Conservation (phyloP, 2,329 filamentous ascomycete genomes). For the Trichoderma brevicompactum region DNA sequence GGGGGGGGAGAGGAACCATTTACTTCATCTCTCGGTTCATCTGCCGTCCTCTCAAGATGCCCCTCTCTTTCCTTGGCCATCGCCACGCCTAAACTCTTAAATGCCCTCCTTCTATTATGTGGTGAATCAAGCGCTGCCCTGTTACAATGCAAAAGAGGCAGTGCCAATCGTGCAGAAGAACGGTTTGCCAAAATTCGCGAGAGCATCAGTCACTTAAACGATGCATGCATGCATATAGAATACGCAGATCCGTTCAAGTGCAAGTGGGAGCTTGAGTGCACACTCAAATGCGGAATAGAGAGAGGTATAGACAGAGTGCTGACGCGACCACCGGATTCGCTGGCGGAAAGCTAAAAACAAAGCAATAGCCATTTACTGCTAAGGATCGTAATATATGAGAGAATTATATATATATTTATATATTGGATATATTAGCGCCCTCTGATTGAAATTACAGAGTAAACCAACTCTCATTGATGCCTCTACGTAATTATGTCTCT, state of each 20-base stretch:
- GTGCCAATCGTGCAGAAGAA: neutral
- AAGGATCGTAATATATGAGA: neutral
- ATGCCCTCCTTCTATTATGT: neutral
- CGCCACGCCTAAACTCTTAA: neutral
- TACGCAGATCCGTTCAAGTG: too few relatives aligned
- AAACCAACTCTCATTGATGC: constrained; percentile 17
- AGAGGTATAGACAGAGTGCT: neutral
- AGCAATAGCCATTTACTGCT: neutral
- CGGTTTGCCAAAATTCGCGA: neutral
- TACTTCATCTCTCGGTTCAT: constrained; percentile 70
- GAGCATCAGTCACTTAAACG: constrained; percentile 1
- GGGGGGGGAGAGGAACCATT: too few relatives aligned
- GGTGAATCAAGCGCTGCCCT: neutral
- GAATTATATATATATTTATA: neutral
- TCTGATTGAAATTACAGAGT: neutral
- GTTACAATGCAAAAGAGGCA: neutral
- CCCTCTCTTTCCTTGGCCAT: neutral
- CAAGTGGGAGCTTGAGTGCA: too few relatives aligned
- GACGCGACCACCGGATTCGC: neutral
- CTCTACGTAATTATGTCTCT: constrained; percentile 10
- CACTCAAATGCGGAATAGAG: neutral
- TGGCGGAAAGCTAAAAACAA: neutral
- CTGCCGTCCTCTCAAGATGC: constrained; percentile 56
- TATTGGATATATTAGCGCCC: neutral
- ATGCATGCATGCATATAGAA: too few relatives aligned